Base-by-base conservation (phyloP, 805 yeast genomes). In the Candida ovalis region DNA sequence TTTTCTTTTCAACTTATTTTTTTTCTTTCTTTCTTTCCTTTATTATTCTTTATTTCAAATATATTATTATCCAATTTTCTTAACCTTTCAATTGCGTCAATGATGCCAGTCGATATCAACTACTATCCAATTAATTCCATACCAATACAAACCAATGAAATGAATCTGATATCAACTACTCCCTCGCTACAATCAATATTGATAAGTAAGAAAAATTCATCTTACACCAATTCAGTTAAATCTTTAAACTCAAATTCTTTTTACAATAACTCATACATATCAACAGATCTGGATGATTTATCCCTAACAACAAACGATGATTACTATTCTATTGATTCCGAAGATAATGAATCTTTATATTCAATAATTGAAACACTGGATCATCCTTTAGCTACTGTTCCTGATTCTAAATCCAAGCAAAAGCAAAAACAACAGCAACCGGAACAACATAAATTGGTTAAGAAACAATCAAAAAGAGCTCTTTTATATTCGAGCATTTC, bases 151-250 rank as follows among this genome's bases (percentile, higher is more conserved):
- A 15, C 41, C 4, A 43, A 28, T 19, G 27, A 24, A 24, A 27
- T 43, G 46, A 33, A 39, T 27, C 13, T 50, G 1, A 37, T 46
- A n/a, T 50, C 54, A 24, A 39, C 52, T 6, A 54, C 57, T 8
- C 55, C 57, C 2, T 51, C 55, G 8, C 37, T 54, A 23, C 55
- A 54, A 22, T 49, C 54, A 2, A 46, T 51, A 24, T 27, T 54
- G 18, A 41, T 39, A 25, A 39, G 46, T 13, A 47, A 44, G 15
- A 44, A 50, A 36, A 42, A 46, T 21, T 50, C 55, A 1, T 49
- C 52, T 8, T 51, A 45, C 45, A 46, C 48, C n/a, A 45, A 41
- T 17, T 48, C 33, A 33, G 43, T 36, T 12, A 47, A 44, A 27
- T 39, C 32, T 4, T 39, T 19, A 7, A 18, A 17, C 24, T 47